Evolutionary conservation across 169 alveolate genomes (phyloP).

Genomic region (Plasmodium inui): DNA sequence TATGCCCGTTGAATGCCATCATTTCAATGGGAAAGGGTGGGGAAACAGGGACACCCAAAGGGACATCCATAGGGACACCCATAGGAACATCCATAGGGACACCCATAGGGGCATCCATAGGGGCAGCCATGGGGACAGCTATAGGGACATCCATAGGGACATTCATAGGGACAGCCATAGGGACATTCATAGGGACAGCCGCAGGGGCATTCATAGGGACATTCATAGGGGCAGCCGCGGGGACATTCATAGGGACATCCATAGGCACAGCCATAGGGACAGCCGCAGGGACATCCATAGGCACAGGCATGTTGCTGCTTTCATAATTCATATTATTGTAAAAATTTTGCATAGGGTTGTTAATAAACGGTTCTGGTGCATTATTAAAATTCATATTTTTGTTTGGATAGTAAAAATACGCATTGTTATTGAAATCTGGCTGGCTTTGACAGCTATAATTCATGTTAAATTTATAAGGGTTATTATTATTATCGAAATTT

Average conservation of each 20-base stretch:
- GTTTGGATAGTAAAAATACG: conserved; percentile 30
- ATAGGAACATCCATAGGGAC: too few species aligned
- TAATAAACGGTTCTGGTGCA: conserved; percentile 17
- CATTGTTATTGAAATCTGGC: conserved; percentile 33
- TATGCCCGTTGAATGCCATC: background rate
- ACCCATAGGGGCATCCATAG: too few species aligned
- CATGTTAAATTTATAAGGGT: conserved; percentile 10
- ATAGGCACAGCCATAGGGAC: background rate
- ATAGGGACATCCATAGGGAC: too few species aligned
- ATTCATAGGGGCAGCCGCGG: too few species aligned
- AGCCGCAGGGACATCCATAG: background rate
- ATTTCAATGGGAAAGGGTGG: background rate
- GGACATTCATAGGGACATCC: too few species aligned
- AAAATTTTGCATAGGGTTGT: conserved; percentile 23
- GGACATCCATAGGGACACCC: background rate
- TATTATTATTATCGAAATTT: background rate
- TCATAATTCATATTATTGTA: conserved; percentile 50
- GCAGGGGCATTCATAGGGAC: background rate
- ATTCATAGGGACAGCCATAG: background rate
- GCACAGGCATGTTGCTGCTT: conserved; percentile 17
- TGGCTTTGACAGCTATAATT: conserved; percentile 9
- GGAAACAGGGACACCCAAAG: background rate
- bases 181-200: background rate
- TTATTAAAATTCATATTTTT: conserved; percentile 47
- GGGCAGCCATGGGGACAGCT: background rate